A percentile compares a stretch with the other conserved stretches of the same genome.
phyloP scores from a whole-genome alignment of 352 stramenopile genomes.

The Pythium brassicae region DNA sequence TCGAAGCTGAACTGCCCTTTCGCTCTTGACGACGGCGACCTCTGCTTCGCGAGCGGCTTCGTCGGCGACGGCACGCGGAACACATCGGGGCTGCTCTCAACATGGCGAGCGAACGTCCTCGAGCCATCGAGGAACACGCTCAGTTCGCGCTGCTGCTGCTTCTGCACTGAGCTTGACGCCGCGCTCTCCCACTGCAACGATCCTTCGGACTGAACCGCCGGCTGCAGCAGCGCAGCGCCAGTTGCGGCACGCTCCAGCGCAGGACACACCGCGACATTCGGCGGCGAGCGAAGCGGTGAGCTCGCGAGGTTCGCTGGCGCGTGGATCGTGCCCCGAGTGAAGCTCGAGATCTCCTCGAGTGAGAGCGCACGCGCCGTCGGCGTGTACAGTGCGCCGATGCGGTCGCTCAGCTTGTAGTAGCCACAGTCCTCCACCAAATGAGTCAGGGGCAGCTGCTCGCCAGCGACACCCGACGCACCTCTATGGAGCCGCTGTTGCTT shows the following conservation, averaged over 20 bases:
- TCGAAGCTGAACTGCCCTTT: constrained; percentile 37
- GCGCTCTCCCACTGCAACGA: constrained; percentile 2
- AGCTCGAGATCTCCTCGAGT: constrained; percentile 63
- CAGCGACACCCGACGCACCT: constrained; percentile 9
- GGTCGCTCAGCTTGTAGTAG: constrained; percentile 81
- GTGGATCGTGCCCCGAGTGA: constrained; percentile 50
- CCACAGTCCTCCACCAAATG: constrained; percentile 48
- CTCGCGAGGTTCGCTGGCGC: constrained; percentile 35
- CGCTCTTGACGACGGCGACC: constrained; percentile 6
- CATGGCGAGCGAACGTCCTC: constrained; percentile 50
- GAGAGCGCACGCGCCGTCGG: constrained; percentile 56
- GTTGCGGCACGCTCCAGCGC: constrained; percentile 36
- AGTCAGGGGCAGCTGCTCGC: constrained; percentile 2
- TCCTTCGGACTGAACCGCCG: neutral
- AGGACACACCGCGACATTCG: constrained; percentile 44
- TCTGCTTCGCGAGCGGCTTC: constrained; percentile 20
- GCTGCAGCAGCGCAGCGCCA: neutral
- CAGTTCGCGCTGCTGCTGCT: constrained; percentile 18
- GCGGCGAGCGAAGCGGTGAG: constrained; percentile 34
- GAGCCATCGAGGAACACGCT: constrained; percentile 55
- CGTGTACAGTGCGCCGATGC: constrained; percentile 75
- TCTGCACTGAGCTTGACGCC: neutral
- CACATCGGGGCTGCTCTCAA: constrained; percentile 58
- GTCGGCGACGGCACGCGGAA: constrained; percentile 53
- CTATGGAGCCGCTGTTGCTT: constrained; percentile 33